Conservation (phyloP, 2,329 filamentous ascomycete species). For the Aureobasidium vineae region DNA sequence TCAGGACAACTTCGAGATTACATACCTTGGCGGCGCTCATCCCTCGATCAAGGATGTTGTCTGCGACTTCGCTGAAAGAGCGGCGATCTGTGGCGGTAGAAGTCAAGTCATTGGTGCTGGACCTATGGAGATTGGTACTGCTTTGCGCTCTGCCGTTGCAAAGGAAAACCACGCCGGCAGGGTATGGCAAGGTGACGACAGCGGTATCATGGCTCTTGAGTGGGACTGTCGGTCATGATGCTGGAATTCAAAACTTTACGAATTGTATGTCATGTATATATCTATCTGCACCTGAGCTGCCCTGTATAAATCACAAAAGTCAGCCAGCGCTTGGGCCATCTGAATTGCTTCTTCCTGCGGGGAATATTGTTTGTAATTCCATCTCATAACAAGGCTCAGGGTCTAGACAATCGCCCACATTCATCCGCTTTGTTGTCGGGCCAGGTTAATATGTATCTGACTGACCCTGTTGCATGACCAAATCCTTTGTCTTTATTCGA, state of each 20-base stretch:
- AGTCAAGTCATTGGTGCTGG: slow-evolving; percentile 27
- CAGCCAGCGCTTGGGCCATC: not conserved
- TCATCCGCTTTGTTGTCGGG: not conserved
- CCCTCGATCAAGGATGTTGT: slow-evolving; percentile 26
- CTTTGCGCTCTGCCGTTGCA: slow-evolving; percentile 25
- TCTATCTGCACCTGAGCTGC: not conserved
- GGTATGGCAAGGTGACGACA: slow-evolving; percentile 28
- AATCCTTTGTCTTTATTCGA: not conserved
- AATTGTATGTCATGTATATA: slow-evolving; percentile 5
- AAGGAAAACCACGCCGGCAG: slow-evolving; percentile 22
- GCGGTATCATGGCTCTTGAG: slow-evolving; percentile 25
- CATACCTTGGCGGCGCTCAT: slow-evolving; percentile 20
- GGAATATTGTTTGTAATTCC: not conserved
- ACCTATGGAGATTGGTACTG: slow-evolving; percentile 25
- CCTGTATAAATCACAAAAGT: not conserved
- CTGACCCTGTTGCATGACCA: not conserved
- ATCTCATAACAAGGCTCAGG: not conserved
- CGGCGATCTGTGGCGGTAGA: slow-evolving; percentile 24
- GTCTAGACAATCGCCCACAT: not conserved
- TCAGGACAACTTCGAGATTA: slow-evolving; percentile 8
- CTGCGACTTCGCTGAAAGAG: slow-evolving; percentile 19
- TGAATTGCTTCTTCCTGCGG: not conserved
- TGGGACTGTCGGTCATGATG: slow-evolving; percentile 28
- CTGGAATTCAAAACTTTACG: not conserved
- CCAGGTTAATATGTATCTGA: too few species aligned